Percentiles rank a stretch among this genome's conserved stretches.
Conservation (phyloP, 2,329 filamentous ascomycete species). For the Cyclaneusma minus region DNA sequence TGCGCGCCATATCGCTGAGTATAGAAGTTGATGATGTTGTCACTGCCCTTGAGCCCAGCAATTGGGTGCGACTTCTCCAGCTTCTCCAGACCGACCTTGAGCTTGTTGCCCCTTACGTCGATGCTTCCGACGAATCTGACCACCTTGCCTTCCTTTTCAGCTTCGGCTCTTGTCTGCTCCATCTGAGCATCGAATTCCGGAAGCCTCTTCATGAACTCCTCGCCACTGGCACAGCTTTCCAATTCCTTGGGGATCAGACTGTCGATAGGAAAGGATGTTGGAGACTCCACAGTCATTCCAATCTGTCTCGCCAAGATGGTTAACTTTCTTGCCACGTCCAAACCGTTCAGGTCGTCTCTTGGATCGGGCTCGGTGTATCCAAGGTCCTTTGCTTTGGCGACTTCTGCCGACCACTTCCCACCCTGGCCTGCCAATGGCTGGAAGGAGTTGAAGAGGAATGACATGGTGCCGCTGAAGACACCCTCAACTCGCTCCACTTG, state of each 20-base stretch:
- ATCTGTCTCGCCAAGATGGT: constrained; percentile 83
- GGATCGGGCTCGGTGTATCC: constrained; percentile 88
- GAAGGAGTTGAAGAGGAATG: constrained; percentile 96
- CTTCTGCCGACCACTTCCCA: constrained; percentile 80
- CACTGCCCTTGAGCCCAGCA: constrained; percentile 86
- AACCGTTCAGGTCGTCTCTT: constrained; percentile 70
- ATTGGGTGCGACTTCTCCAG: constrained; percentile 83
- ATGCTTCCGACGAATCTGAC: constrained; percentile 90
- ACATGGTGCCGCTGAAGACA: constrained; percentile 95
- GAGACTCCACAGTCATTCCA: constrained; percentile 66
- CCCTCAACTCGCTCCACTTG: constrained; percentile 86
- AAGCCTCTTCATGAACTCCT: constrained; percentile 73
- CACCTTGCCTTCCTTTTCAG: constrained; percentile 77
- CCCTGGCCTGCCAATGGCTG: constrained; percentile 63
- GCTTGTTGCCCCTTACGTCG: constrained; percentile 62
- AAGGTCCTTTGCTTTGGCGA: constrained; percentile 79
- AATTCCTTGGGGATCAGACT: constrained; percentile 82
- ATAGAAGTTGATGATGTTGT: constrained; percentile 98
- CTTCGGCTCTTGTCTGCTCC: constrained; percentile 74
- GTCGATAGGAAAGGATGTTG: constrained; percentile 84
- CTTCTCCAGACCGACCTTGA: constrained; percentile 86
- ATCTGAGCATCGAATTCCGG: constrained; percentile 78
- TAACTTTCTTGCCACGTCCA: constrained; percentile 88
- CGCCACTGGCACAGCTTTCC: constrained; percentile 58
- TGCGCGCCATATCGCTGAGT: constrained; percentile 86